These are phyloP conservation scores for Clavispora fructus DNA, from an alignment of 805 yeast genomes.

Conservation along the genomic window DNA sequence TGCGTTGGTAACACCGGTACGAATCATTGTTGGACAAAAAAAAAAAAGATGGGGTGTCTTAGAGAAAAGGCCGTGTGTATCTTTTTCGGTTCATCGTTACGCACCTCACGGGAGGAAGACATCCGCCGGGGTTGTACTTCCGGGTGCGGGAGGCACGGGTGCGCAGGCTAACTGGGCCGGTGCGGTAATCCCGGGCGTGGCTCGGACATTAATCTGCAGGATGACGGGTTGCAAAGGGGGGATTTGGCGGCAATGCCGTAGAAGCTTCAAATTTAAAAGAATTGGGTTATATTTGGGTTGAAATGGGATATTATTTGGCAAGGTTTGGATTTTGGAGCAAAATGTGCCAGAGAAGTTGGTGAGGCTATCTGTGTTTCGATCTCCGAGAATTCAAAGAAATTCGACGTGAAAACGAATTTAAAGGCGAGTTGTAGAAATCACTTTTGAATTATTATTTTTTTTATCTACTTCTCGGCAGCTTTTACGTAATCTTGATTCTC, in stretches of 20 bases:
- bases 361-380: no score
- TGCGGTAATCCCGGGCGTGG: not conserved
- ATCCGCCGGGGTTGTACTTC: slow-evolving; percentile 20
- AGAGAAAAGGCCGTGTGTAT: not conserved
- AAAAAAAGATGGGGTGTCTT: slow-evolving; percentile 1
- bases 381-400: no score
- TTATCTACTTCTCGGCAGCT: no score
- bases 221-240: not conserved
- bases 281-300: no score
- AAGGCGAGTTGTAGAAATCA: no score
- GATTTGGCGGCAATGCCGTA: not conserved
- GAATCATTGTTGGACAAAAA: slow-evolving; percentile 11
- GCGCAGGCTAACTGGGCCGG: not conserved
- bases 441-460: no score
- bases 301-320: no score
- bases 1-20: slow-evolving; percentile 14
- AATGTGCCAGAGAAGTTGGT: no score
- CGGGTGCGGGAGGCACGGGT: slow-evolving; percentile 6
- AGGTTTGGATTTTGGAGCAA: no score
- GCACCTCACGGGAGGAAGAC: slow-evolving; percentile 17
- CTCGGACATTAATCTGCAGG: not conserved
- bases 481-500: no score
- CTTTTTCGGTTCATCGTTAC: not conserved
- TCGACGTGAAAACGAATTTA: no score
- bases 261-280: no score